These are phyloP conservation scores for Claviceps digitariae DNA, from an alignment of 2,329 filamentous ascomycete genomes.

Conservation along the genomic window DNA sequence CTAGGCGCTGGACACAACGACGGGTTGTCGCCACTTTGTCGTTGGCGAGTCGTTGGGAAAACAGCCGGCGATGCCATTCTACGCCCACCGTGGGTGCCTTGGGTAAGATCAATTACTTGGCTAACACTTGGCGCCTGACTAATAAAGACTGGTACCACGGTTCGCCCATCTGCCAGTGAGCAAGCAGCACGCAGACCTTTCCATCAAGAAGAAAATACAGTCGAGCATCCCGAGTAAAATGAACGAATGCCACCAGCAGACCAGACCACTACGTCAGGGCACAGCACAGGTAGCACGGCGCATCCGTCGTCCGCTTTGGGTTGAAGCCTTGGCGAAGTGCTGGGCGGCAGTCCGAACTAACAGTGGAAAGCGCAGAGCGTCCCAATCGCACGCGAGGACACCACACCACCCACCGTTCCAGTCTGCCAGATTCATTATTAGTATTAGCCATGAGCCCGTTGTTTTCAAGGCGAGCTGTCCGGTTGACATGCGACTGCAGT, in stretches of 20 bases:
- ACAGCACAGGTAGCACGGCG: not conserved
- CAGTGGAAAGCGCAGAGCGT: not conserved
- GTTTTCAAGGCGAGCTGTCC: not conserved
- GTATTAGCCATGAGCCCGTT: not conserved
- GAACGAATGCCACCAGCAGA: not conserved
- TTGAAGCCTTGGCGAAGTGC: not conserved
- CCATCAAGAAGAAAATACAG: too few relatives aligned
- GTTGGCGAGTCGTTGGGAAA: not conserved
- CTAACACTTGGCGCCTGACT: too few relatives aligned
- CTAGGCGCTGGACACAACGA: not conserved
- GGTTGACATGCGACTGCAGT: not conserved
- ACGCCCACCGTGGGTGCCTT: too few relatives aligned
- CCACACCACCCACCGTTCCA: not conserved
- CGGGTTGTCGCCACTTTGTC: not conserved
- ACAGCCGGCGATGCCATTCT: not conserved
- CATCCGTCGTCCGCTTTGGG: not conserved
- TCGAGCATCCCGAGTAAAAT: too few relatives aligned
- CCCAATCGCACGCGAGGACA: not conserved
- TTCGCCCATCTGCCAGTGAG: too few relatives aligned
- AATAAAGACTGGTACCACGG: too few relatives aligned
- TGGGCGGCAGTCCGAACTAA: not conserved
- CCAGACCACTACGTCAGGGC: slow-evolving; percentile 1
- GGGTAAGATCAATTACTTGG: too few relatives aligned
- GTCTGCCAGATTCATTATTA: too few relatives aligned
- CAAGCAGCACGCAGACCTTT: too few relatives aligned